phyloP scores from a whole-genome alignment of 1,284 basidiomycete genomes.

The Pseudozyma pruni region DNA sequence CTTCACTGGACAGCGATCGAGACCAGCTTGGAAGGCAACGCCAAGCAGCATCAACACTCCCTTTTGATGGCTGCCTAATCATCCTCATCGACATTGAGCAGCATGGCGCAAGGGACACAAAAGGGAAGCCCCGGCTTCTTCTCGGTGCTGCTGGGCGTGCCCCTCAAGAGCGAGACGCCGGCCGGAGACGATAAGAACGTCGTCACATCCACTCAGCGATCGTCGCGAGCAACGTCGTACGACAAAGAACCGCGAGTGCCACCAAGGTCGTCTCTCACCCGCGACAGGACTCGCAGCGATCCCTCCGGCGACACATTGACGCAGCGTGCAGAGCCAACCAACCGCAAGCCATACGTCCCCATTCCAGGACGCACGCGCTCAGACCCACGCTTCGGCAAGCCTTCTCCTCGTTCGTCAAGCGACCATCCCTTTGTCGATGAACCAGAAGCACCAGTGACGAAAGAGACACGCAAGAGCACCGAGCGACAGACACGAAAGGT shows the following conservation, averaged over 20 bases:
- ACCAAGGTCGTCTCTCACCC: constrained; percentile 8
- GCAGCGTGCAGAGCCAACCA: background rate
- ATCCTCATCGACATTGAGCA: background rate
- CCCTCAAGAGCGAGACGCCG: constrained; percentile 2
- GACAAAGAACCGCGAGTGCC: background rate
- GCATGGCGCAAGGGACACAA: constrained; percentile 14
- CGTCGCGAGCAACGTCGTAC: background rate
- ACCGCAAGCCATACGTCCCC: constrained; percentile 1
- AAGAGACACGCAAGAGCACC: background rate
- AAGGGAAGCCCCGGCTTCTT: constrained; percentile 33
- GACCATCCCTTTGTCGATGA: constrained; percentile 10
- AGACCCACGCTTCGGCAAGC: constrained; percentile 3
- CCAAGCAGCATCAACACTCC: background rate
- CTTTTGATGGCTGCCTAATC: constrained; percentile 8
- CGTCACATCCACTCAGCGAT: background rate
- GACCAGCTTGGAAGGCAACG: background rate
- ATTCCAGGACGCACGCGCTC: background rate
- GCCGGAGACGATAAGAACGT: constrained; percentile 2
- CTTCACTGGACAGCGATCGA: no score
- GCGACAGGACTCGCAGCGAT: background rate
- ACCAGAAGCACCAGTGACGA: background rate
- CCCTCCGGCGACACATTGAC: constrained; percentile 1
- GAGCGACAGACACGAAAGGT: constrained; percentile 15
- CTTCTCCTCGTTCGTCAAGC: constrained; percentile 10
- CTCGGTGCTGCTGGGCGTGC: constrained; percentile 29